Base-by-base conservation (phyloP, 345 rosid species). In the Lepidium didymum region DNA sequence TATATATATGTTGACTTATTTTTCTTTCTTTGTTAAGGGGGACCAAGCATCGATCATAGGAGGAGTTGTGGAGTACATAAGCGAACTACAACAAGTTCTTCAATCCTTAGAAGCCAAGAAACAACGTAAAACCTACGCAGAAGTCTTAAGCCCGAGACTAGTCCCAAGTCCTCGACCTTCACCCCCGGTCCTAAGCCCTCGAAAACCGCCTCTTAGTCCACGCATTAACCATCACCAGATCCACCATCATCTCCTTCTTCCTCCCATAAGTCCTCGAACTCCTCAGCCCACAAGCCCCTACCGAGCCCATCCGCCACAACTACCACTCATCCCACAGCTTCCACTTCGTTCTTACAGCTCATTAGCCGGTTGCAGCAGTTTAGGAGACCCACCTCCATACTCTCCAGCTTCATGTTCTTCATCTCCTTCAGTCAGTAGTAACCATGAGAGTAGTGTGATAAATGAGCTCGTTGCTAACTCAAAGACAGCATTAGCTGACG, bases 11-110 rank as follows among this genome's bases (percentile, higher is more conserved):
- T 56, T 72, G 58, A 72, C 70, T 45, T 72, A 62, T 46, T 11
- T 46, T 25, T 57, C 4, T 56, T 64, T 49, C 36, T 38, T 57
- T 50, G 25, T 46, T 14, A 56, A 95, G 97, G 97, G 97, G 62
- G 99, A 95, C 74, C 99, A 91, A 85, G 99, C 99, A 66, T 95
- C 99, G 14, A 91, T 91, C 34, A 95, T 95, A 33, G 97, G 96
- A 42, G 99, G 99, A 4, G 99, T 95, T 7, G 95, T 91, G 65
- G 96, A 95, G 68, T 95, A 91, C 83, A 89, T 95, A 70, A 87
- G 81, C 19, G 99, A 95, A 78, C 76, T 95, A 75, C 96, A 91
- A 53, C 99, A 95, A 80, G 66, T 95, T 64, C 89, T 95, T 5
- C 93, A 87, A 41, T 86, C 97, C 2, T 81, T 95, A 0, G 96